Evolutionary conservation across 208 protist species (phyloP).

Genomic region (Borovskyia barvae): DNA sequence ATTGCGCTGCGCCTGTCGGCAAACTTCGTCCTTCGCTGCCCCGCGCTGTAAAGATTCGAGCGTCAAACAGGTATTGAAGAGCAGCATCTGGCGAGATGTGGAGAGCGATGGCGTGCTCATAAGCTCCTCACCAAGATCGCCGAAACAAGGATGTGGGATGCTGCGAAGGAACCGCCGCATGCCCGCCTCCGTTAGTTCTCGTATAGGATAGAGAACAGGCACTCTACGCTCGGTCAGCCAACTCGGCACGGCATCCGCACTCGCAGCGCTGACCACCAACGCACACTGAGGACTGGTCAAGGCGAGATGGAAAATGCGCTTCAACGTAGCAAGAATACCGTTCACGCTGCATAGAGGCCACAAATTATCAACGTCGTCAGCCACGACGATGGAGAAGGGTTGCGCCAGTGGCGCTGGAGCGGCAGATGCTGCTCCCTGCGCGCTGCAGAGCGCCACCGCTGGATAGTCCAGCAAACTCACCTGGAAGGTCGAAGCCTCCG

Average conservation of each 20-base stretch:
- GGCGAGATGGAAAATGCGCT: slow-evolving; percentile 23
- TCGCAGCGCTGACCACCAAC: slow-evolving; percentile 42
- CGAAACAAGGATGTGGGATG: slow-evolving; percentile 12
- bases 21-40: background rate
- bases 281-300: slow-evolving; percentile 38
- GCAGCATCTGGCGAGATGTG: slow-evolving; percentile 29
- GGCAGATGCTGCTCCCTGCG: background rate
- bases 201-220: slow-evolving; percentile 33
- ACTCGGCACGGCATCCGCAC: slow-evolving; percentile 29
- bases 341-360: slow-evolving; percentile 42
- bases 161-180: slow-evolving; percentile 17
- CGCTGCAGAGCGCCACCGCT: background rate
- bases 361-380: slow-evolving; percentile 59
- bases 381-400: slow-evolving; percentile 44
- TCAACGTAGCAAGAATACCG: slow-evolving; percentile 19
- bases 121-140: slow-evolving; percentile 1
- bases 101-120: slow-evolving; percentile 5
- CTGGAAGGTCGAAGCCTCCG: too few relatives aligned
- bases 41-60: slow-evolving; percentile 8
- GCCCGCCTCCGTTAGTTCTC: slow-evolving; percentile 18
- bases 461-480: slow-evolving; percentile 12
- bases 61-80: slow-evolving; percentile 28
- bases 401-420: background rate
- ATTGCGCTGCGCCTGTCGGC: background rate
- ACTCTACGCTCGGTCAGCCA: slow-evolving; percentile 25